Evolutionary conservation across 2,329 filamentous ascomycete species (phyloP), one percentile per base, ranked within the genome.

Genomic region (Aspergillus quadrilineatus): DNA sequence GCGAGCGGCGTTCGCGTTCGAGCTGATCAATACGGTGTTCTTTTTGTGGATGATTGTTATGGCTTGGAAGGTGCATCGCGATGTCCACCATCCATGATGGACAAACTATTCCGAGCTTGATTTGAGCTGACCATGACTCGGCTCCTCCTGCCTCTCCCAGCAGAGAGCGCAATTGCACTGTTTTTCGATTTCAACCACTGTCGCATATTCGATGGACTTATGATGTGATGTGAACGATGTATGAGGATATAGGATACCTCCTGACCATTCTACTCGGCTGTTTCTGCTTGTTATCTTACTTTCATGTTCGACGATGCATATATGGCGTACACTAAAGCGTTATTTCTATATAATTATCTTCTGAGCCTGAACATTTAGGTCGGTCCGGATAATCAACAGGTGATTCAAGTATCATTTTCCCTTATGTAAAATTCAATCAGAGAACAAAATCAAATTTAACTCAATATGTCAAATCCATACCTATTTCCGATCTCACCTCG

Each of bases 21-120:
- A 84, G 74, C 80, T 88, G 53, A 77, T 87, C 14, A 84, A 84
- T 39, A 78, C 79, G 1, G 79, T 86, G n/a, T 85, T 87, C 64
- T 79, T 86, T 66, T 68, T 87, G 22, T 88, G 84, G 82, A 85
- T 87, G 82, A 83, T 87, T 68, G 72, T 88, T 47, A 82, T 87
- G 77, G 82, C 80, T 5, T 80, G 75, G 69, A 80, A 83, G 65
- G 83, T 85, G 44, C 67, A 74, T 64, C 67, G 69, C 10, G 69
- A 74, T 65, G 66, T 69, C 43, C 62, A 64, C 58, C 53, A 63
- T 37, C 34, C 34, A 37, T 22, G 22, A 22, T 45, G 26, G 8
- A 29, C 28, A 4, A 30, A 14, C 22, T 26, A 2, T 4, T 30
- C 8, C 10, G 34, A 37, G 34, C 34, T 37, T 37, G 34, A 5